Evolutionary conservation across 2,329 filamentous ascomycete genomes (phyloP).

Genomic region (Sporothrix protearum): DNA sequence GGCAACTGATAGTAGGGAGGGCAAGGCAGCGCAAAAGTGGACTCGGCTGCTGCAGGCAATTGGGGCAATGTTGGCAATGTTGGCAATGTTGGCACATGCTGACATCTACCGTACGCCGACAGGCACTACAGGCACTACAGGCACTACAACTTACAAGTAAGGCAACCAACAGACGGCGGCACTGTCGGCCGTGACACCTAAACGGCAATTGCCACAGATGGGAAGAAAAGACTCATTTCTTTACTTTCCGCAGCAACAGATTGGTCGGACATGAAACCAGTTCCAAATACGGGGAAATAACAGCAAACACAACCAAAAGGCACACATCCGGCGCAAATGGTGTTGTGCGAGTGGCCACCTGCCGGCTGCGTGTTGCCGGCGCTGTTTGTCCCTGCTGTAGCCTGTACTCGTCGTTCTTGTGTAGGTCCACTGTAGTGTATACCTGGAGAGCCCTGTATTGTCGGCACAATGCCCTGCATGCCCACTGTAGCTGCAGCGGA

Average conservation of each 20-base stretch:
- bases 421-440: not conserved
- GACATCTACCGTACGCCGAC: too few species aligned
- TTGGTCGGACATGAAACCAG: not conserved
- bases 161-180: too few species aligned
- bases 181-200: not conserved
- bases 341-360: not conserved
- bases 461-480: not conserved
- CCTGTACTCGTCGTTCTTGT: too few species aligned
- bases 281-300: not conserved
- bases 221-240: too few species aligned
- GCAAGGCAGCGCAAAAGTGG: not conserved
- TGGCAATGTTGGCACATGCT: not conserved
- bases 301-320: not conserved
- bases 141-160: too few species aligned
- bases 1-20: slow-evolving; percentile 4
- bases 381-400: too few species aligned
- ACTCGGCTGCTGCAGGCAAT: not conserved
- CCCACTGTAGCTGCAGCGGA: not conserved
- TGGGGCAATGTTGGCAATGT: not conserved
- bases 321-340: not conserved
- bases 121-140: not conserved
- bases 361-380: not conserved
- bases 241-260: not conserved
- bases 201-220: too few species aligned
- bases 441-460: not conserved